A percentile compares a stretch with the other conserved stretches of the same genome.
phyloP scores from a whole-genome alignment of 257 asterid species.

The Solanum medicagineum region DNA sequence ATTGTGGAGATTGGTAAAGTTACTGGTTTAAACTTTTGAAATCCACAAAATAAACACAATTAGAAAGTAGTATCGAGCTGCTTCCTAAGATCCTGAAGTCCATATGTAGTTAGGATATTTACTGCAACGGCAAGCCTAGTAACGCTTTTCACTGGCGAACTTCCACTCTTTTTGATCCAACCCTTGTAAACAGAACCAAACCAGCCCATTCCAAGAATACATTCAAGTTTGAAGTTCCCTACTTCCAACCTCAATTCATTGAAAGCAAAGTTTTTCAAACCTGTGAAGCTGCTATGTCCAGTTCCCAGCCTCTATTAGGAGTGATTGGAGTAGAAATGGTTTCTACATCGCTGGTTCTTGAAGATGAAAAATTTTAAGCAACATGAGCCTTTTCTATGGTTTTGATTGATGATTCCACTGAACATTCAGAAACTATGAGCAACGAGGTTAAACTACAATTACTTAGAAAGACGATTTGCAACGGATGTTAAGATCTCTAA shows the following conservation, averaged over 20 bases:
- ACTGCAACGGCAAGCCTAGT: conserved; percentile 73
- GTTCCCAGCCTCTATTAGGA: conserved; percentile 45
- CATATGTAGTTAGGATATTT: conserved; percentile 65
- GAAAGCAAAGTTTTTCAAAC: conserved; percentile 48
- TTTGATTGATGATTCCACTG: too few species aligned
- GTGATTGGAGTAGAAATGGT: conserved; percentile 36
- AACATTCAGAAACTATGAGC: neutral
- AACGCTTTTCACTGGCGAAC: conserved; percentile 54
- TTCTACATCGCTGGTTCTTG: neutral
- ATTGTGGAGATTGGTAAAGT: neutral
- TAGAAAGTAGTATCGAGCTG: conserved; percentile 33
- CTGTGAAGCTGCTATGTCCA: conserved; percentile 57
- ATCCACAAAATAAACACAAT: neutral
- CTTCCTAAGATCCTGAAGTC: conserved; percentile 85
- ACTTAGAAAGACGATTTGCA: too few species aligned
- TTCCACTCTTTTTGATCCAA: conserved; percentile 60
- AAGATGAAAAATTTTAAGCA: too few species aligned
- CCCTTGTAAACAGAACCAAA: conserved; percentile 85
- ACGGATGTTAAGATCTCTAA: too few species aligned
- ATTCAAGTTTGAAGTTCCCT: conserved; percentile 51
- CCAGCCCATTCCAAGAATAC: conserved; percentile 75
- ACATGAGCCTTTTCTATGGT: too few species aligned
- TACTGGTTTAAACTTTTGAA: neutral
- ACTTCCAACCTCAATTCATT: conserved; percentile 62
- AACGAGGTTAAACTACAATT: too few species aligned